Base-by-base conservation (phyloP, 2,329 filamentous ascomycete species). In the Chaetomium sp. region DNA sequence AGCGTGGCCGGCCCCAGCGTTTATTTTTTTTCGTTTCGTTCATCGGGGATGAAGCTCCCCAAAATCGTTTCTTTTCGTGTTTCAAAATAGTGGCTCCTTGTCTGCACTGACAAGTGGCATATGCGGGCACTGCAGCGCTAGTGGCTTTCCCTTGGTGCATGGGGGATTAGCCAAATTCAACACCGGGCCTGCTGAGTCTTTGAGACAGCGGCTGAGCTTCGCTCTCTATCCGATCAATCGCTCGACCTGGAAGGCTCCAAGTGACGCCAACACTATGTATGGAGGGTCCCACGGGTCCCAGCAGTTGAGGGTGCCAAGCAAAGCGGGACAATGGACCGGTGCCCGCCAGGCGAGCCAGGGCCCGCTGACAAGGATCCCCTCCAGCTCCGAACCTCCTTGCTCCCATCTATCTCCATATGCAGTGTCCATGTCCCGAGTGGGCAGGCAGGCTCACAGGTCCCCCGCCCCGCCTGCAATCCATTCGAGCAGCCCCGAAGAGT, bases 271-370 rank as follows among this genome's bases (percentile, higher is more conserved):
- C 19, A 27, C 19, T 27, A 27, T 27, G 45, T 40, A 14, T 14
- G 35, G 19, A 27, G 19, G 32, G n/a, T 36, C 19, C 12, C 27
- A 5, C 36, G 41, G 33, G 45, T 38, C 46, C 46, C 46, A 37
- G 46, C 46, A 48, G 35, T 19, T 27, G 19, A 27, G n/a, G 4
- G 19, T 47, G 51, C 43, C 51, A 49, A 44, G 45, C 32, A 37
- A 35, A 44, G 40, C 46, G 46, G 53, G 53, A 50, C 46, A 49
- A 44, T 49, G 53, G 47, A 6, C 53, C 46, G 46, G 52, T 11
- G 14, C 34, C 27, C 34, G 34, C 45, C 38, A 41, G 38, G 38
- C 38, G 38, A 41, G 10, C 10, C 38, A 41, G 38, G 38, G 10
- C 27, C 19, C 19, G 19, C 27, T 34, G 35, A 43, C 53, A 45